Evolutionary conservation across 2,329 filamentous ascomycete genomes (phyloP).

Genomic region (Rutstroemia sp.): DNA sequence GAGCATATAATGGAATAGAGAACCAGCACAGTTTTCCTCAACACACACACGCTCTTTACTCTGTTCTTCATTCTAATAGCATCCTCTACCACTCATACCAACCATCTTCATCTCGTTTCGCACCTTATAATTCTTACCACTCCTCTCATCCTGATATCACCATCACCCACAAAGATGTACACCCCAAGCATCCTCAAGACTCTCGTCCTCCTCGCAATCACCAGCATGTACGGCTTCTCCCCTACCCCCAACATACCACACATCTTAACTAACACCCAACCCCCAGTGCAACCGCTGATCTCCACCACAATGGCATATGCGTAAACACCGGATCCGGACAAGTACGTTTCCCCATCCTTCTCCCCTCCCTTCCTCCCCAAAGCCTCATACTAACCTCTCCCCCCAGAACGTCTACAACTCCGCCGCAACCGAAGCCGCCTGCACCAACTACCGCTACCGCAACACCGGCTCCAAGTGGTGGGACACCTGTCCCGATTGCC

Average conservation of each 20-base stretch:
- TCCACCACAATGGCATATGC: not conserved
- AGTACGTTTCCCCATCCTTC: not conserved
- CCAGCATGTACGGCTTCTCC: not conserved
- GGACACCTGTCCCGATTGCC: constrained; percentile 1
- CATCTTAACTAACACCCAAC: not conserved
- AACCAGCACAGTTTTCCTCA: not conserved
- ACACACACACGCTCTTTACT: not conserved
- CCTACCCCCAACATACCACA: not conserved
- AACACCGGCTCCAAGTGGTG: not conserved
- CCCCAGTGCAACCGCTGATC: not conserved
- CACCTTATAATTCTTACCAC: not conserved
- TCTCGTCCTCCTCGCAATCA: not conserved
- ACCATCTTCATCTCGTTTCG: not conserved
- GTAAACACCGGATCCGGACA: not conserved
- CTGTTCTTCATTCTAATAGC: not conserved
- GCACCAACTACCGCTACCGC: not conserved
- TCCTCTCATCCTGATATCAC: not conserved
- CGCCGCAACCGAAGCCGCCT: not conserved
- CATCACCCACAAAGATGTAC: not conserved
- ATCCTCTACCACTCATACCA: not conserved
- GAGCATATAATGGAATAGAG: not conserved
- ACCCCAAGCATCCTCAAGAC: not conserved
- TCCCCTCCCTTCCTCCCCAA: too few species aligned
- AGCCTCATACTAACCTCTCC: not conserved
- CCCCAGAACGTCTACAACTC: not conserved